Conservation (phyloP, 1,284 basidiomycete genomes). For the Leccinum fallax region DNA sequence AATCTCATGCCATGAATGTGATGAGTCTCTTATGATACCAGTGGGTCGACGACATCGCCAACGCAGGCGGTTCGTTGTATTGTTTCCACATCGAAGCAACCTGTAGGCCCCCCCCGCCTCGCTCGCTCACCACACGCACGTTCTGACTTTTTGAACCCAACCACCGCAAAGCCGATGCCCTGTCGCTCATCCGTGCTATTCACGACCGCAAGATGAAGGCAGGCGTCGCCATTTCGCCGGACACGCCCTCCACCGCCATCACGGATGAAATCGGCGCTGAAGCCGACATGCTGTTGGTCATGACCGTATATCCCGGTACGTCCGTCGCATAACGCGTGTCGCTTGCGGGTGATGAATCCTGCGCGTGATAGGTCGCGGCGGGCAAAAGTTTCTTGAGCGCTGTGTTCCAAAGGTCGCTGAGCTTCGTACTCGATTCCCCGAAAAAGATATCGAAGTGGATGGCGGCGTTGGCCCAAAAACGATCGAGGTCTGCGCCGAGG, state of each 20-base stretch:
- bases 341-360: neutral
- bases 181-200: conserved; percentile 77
- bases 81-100: conserved; percentile 99
- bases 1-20: neutral
- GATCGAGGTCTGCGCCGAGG: conserved; percentile 86
- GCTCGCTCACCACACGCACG: conserved; percentile 3
- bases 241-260: conserved; percentile 85
- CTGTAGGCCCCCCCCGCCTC: conserved; percentile 50
- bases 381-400: conserved; percentile 95
- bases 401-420: conserved; percentile 95
- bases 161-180: conserved; percentile 58
- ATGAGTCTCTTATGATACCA: conserved; percentile 36
- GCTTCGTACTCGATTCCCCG: conserved; percentile 87
- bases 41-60: conserved; percentile 97
- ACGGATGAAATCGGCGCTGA: conserved; percentile 78
- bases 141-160: conserved; percentile 3
- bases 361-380: conserved; percentile 70
- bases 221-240: conserved; percentile 93
- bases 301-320: conserved; percentile 92
- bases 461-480: conserved; percentile 95
- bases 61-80: conserved; percentile 93
- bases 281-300: conserved; percentile 94
- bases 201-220: conserved; percentile 82
- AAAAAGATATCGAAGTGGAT: conserved; percentile 96
- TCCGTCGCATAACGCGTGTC: neutral